Evolutionary conservation across 1,284 basidiomycete genomes (phyloP), one percentile per base, ranked within the genome.

Genomic region (Stygiomarasmius scandens): DNA sequence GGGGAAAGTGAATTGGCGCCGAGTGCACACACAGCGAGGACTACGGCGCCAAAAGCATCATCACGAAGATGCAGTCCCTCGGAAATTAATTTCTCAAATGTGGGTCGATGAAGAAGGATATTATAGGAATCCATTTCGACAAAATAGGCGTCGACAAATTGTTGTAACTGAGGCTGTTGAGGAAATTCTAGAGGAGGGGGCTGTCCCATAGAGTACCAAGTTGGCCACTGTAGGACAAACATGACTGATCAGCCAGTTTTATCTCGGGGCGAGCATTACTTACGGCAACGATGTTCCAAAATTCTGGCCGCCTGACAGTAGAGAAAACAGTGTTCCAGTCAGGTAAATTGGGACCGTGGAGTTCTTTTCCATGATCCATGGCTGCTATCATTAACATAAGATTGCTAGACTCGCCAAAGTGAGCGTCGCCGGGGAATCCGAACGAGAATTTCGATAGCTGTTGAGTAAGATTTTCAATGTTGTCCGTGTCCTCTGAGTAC

Each of bases 21-120:
- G 11, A 54, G 48, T 8, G 56, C 56, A 24, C 56, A 58, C 3
- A 58, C 56, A 3, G 51, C 52, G 24, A 58, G 49, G 10, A 54
- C 29, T 5, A 32, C 29, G 5, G 29, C 29, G 29, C 29, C 12
- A 32, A 32, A 32, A 6, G 29, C 29, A 32, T 5, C 5, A 32
- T 32, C 29, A 32, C 29, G 29, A 32, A 32, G 29, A 32, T 32
- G 29, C 29, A 32, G 12, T 6, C 29, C 29, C 12, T 32, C 29
- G 12, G 29, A 32, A 12, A 32, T 32, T 12, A 6, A 12, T 32
- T 32, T 32, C 29, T 32, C 29, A 12, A 32, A 32, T 6, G 29
- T 32, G 6, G 29, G 29, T 32, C 29, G 29, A 32, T 32, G 29
- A 32, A 32, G 29, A 32, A 51, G 19, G 2, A 32, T 27, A 10